A percentile compares a stretch with the other conserved stretches of the same genome.
These are phyloP conservation scores for Stephania yunnanensis DNA, from an alignment of 164 flowering plant genomes.

Conservation along the genomic window DNA sequence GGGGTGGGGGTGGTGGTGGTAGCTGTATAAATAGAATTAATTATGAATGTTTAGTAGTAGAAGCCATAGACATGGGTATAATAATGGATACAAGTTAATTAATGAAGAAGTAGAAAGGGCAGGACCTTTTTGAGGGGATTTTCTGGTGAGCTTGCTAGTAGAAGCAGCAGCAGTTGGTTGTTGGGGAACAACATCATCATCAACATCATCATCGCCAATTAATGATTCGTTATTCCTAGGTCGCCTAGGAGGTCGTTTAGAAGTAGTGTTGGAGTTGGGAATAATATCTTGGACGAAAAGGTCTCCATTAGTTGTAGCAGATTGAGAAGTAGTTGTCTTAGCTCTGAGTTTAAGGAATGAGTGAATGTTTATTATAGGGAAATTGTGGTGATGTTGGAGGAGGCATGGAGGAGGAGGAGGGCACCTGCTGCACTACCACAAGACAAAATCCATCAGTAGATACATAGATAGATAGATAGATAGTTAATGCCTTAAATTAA, in stretches of 20 bases:
- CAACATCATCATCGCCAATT: slow-evolving; percentile 10
- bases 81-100: background rate
- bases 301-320: background rate
- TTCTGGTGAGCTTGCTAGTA: slow-evolving; percentile 25
- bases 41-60: background rate
- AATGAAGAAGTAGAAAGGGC: no score
- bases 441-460: no score
- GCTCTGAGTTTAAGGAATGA: slow-evolving; percentile 3
- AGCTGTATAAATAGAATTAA: slow-evolving; percentile 22
- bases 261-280: slow-evolving; percentile 11
- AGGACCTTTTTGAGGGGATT: slow-evolving; percentile 49
- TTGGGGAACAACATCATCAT: slow-evolving; percentile 17
- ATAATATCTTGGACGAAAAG: background rate
- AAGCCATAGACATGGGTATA: background rate
- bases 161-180: slow-evolving; percentile 12
- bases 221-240: slow-evolving; percentile 41
- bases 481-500: no score
- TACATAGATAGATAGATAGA: no score
- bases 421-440: no score
- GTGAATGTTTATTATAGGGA: background rate
- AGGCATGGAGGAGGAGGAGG: background rate
- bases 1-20: slow-evolving; percentile 18
- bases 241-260: slow-evolving; percentile 32
- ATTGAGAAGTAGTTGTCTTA: slow-evolving; percentile 7
- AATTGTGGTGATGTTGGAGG: slow-evolving; percentile 6